phyloP scores from a whole-genome alignment of 305 asterid genomes.

The Lippia alba region DNA sequence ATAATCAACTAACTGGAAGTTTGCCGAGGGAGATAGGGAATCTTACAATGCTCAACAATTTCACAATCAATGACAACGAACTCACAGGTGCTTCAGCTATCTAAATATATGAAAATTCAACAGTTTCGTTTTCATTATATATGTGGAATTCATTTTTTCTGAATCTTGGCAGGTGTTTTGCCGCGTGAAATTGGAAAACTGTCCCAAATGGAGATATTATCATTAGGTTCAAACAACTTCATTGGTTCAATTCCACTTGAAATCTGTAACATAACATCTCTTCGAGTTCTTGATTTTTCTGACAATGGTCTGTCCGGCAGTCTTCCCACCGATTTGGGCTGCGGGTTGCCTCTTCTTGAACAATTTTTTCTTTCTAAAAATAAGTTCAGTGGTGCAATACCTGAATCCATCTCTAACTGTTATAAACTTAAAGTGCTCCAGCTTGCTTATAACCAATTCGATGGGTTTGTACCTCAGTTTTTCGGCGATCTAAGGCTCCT shows the following conservation, averaged over 20 bases:
- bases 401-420: slow-evolving; percentile 31
- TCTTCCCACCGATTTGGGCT: slow-evolving; percentile 23
- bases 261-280: slow-evolving; percentile 26
- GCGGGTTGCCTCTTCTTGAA: slow-evolving; percentile 24
- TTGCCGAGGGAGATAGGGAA: slow-evolving; percentile 22
- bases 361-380: slow-evolving; percentile 18
- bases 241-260: no score
- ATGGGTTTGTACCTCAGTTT: slow-evolving; percentile 33
- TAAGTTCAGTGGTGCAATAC: slow-evolving; percentile 34
- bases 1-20: slow-evolving; percentile 8
- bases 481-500: slow-evolving; percentile 35
- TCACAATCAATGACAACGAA: background rate
- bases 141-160: no score
- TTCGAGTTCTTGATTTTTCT: background rate
- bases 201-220: no score
- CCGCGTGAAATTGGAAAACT: no score
- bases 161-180: slow-evolving; percentile 28
- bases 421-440: slow-evolving; percentile 18
- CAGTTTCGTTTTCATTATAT: no score
- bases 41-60: slow-evolving; percentile 3
- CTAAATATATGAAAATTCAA: background rate
- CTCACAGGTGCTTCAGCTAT: slow-evolving; percentile 3
- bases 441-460: slow-evolving; percentile 16
- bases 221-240: no score
- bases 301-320: slow-evolving; percentile 21